Base-by-base conservation (phyloP, 176 grass and related monocot genomes). In the Ampelocalamus luodianensis region DNA sequence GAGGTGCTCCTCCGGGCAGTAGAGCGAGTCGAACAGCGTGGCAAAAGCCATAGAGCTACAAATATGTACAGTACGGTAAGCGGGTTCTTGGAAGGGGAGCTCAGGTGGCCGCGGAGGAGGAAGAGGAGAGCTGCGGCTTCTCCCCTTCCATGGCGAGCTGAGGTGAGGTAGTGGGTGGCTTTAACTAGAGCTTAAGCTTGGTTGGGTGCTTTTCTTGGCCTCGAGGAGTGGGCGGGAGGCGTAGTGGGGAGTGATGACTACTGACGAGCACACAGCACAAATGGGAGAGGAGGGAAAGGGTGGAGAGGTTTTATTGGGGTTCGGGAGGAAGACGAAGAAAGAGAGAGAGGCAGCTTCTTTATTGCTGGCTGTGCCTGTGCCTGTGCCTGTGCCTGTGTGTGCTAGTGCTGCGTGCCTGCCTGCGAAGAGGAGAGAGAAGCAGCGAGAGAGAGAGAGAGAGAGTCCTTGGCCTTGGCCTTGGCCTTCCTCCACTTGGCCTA, bases 1-100 rank as follows among this genome's bases (percentile, higher is more conserved):
- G 49, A 89, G 86, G 80, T 85, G 89, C 89, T 93, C 86, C 79
- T 96, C 93, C 8, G 81, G 86, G 71, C 93, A 96, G 77, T 77
- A 93, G 17, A 96, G 86, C 20, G 86, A 74, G 71, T 95, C 93
- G 13, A 96, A 84, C n/a, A 93, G 72, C 65, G 91, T 66, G 72
- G 85, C 82, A 26, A 92, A 90, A 27, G 86, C 51, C 90, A 91
- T 79, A 23, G 76, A 9, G 40, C 40, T 42, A 42, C 54, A 18
- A 29, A 4, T 15, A 63, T 27, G 29, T 29, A 63, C 60, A 29
- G 60, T 5, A 12, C 60, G 60, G 60, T 6, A 12, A 63, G 60
- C 5, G 60, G 60, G 60, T 15, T 63, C 60, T 27, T 29, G 24
- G 24, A 26, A 14, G 59, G 60, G 60, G 55, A 10, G 65, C 16